Base-by-base conservation (phyloP, 2,329 filamentous ascomycete genomes). In the Rutstroemia sp. region DNA sequence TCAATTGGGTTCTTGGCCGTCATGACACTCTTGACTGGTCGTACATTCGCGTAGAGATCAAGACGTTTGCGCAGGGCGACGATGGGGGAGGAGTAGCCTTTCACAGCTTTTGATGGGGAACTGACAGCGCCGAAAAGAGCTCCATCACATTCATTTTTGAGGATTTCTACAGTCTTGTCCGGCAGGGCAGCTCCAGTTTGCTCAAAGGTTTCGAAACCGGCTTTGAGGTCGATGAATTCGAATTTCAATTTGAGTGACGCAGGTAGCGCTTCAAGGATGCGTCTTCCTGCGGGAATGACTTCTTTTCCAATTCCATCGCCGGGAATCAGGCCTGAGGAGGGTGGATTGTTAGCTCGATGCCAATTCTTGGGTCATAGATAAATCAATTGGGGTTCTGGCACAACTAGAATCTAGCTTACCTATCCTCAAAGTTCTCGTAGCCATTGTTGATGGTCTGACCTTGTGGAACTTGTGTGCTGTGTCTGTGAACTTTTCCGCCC, bases 281-380 rank as follows among this genome's bases (percentile, higher is more conserved):
- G 87, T 67, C 90, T 89, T 52, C 92, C 94, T 54, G 94, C 88
- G 63, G 94, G 94, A 74, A 99, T 97, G 72, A 99, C 94, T 77
- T 99, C 94, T 71, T 90, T 90, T 75, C 94, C 94, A 75, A 99
- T 99, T 74, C 94, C 94, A 76, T 99, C 94, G 70, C 94, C 94
- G 67, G 94, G 89, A 71, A 99, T 97, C 68, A 97, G 88, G 72
- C 92, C 92, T 95, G 57, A 45, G 19, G 5, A 23, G 21, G 23
- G 23, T 23, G 19, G 23, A 27, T 27, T 25, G 19, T 46, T 25
- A 46, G 44, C 23, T 7, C 8, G 27, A 30, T 30, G 8, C 27
- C 10, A 46, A 46, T 4, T 8, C 10, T 21, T 21, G 41, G 41
- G 39, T 25, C 27, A 52, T 37, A 27, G n/a, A 57, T 49, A 41